phyloP scores from a whole-genome alignment of 805 yeast species.

The Scheffersomyces amazonensis region DNA sequence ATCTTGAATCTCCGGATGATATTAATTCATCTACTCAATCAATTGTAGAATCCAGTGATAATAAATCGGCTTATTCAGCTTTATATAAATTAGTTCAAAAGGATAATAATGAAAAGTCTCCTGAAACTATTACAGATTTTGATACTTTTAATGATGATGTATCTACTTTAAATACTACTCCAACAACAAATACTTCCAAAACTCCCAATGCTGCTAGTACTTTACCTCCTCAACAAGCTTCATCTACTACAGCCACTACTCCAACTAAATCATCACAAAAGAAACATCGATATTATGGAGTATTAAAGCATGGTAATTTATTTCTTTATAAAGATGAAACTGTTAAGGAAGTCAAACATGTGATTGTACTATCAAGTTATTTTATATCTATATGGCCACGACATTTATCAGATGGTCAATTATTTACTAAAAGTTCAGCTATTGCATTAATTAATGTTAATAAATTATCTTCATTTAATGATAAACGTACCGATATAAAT shows the following conservation, averaged over 20 bases:
- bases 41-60: slow-evolving; percentile 38
- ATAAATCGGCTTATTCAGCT: slow-evolving; percentile 58
- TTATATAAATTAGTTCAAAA: slow-evolving; percentile 55
- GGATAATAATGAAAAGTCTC: slow-evolving; percentile 8
- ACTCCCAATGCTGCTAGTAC: slow-evolving; percentile 1
- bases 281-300: slow-evolving; percentile 65
- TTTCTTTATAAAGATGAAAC: slow-evolving; percentile 77
- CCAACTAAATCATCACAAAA: slow-evolving; percentile 22
- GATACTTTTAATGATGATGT: background rate
- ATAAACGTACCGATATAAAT: background rate
- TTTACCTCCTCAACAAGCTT: slow-evolving; percentile 1
- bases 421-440: slow-evolving; percentile 78
- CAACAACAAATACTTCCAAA: background rate
- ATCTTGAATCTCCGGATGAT: slow-evolving; percentile 43
- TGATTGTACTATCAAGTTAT: slow-evolving; percentile 68
- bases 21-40: slow-evolving; percentile 46
- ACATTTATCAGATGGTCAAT: slow-evolving; percentile 63
- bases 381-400: slow-evolving; percentile 87
- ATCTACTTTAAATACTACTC: background rate
- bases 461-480: slow-evolving; percentile 2
- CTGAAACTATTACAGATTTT: background rate
- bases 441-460: slow-evolving; percentile 56
- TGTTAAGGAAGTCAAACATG: slow-evolving; percentile 68
- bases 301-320: slow-evolving; percentile 82
- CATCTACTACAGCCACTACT: slow-evolving; percentile 1